These are phyloP conservation scores for Choiromyces venosus DNA, from an alignment of 495 filamentous ascomycete genomes.

Conservation along the genomic window DNA sequence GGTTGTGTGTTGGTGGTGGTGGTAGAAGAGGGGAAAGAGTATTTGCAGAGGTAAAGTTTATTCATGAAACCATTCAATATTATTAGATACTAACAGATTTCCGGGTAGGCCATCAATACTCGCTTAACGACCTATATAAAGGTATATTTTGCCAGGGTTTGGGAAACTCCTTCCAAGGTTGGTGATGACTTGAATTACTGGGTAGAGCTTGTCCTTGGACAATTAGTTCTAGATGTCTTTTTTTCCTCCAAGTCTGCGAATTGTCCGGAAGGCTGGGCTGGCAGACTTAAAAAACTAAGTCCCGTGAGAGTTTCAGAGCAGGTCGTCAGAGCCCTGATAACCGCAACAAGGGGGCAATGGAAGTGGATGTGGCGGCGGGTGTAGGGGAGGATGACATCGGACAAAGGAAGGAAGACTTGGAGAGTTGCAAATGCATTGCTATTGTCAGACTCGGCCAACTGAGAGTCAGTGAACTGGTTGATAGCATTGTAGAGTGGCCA, in stretches of 20 bases:
- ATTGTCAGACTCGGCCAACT: conserved; percentile 71
- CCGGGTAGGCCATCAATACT: conserved; percentile 33
- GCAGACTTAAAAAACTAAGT: conserved; percentile 36
- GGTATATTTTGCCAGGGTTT: conserved; percentile 27
- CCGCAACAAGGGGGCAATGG: conserved; percentile 37
- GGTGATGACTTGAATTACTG: conserved; percentile 33
- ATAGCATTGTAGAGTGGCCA: conserved; percentile 82
- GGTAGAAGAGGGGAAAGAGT: conserved; percentile 41
- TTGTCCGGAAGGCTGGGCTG: conserved; percentile 26
- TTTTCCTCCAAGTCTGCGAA: conserved; percentile 34
- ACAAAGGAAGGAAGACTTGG: conserved; percentile 51
- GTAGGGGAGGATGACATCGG: conserved; percentile 39
- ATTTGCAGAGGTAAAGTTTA: conserved; percentile 37
- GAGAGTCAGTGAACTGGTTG: conserved; percentile 76
- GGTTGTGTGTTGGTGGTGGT: conserved; percentile 37
- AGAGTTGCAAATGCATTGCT: conserved; percentile 76
- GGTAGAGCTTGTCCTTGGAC: conserved; percentile 38
- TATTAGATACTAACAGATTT: neutral
- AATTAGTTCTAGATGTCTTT: conserved; percentile 38
- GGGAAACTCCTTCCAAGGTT: conserved; percentile 31
- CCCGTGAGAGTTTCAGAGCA: conserved; percentile 39
- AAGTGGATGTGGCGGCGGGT: conserved; percentile 34
- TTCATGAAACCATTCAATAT: neutral
- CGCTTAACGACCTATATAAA: conserved; percentile 40
- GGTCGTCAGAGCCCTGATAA: conserved; percentile 37